Conservation (phyloP, 164 flowering plant species). For the Protea cynaroides region DNA sequence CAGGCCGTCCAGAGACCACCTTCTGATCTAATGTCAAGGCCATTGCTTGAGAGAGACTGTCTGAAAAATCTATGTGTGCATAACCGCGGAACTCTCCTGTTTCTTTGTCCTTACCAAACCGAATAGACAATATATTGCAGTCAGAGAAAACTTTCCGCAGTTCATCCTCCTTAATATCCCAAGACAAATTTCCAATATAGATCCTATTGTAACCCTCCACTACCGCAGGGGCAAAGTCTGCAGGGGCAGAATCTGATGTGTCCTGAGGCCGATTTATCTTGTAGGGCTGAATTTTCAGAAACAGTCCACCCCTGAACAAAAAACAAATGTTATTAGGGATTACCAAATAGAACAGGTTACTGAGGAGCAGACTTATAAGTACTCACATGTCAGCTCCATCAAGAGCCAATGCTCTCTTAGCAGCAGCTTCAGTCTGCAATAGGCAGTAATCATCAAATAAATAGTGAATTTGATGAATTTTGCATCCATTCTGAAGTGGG, state of each 20-base stretch:
- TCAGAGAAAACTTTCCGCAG: constrained; percentile 58
- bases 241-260: constrained; percentile 48
- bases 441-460: neutral
- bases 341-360: neutral
- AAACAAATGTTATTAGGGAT: neutral
- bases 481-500: too few relatives aligned
- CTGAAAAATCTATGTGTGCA: constrained; percentile 90
- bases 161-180: constrained; percentile 88
- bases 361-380: neutral
- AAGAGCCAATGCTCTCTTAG: constrained; percentile 77
- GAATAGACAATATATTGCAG: constrained; percentile 63
- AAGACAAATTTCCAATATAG: constrained; percentile 81
- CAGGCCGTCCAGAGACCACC: constrained; percentile 68
- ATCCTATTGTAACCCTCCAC: constrained; percentile 84
- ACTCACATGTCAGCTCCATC: constrained; percentile 96
- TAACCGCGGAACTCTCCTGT: constrained; percentile 82
- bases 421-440: constrained; percentile 92
- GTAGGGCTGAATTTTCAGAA: constrained; percentile 75
- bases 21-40: constrained; percentile 80
- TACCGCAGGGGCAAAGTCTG: constrained; percentile 54
- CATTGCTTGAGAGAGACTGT: constrained; percentile 39
- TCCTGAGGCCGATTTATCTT: constrained; percentile 23
- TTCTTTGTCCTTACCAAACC: constrained; percentile 78
- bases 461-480: too few relatives aligned
- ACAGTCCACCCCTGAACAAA: constrained; percentile 79